A percentile compares a stretch with the other conserved stretches of the same genome.
phyloP scores from a whole-genome alignment of 78 protist genomes.

The Dictyostelium firmibasis region DNA sequence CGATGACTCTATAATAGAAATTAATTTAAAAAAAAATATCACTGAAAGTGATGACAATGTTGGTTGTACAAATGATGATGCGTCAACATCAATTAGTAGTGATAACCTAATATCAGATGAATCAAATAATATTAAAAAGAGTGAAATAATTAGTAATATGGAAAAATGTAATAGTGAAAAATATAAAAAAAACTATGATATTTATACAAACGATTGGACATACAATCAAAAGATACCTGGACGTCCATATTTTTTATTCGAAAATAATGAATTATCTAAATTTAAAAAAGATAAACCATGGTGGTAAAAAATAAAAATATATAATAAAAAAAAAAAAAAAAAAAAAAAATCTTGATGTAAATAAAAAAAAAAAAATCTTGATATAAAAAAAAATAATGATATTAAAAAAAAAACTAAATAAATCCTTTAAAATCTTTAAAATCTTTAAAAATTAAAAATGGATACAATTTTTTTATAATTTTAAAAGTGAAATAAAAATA shows the following conservation, averaged over 20 bases:
- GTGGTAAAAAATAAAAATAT: background rate
- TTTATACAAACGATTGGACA: background rate
- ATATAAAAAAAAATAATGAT: background rate
- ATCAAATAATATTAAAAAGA: background rate
- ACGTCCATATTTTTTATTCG: background rate
- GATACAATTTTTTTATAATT: background rate
- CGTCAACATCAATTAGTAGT: background rate
- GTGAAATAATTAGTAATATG: background rate
- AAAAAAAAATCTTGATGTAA: background rate
- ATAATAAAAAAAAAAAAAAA: background rate
- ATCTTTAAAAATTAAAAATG: background rate
- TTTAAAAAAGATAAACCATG: slow-evolving; percentile 16
- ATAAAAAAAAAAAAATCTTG: background rate
- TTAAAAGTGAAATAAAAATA: background rate
- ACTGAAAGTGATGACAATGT: background rate
- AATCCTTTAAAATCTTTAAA: no score
- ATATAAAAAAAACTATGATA: background rate
- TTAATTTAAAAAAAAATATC: no score
- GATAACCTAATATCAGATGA: background rate
- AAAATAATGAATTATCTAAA: background rate
- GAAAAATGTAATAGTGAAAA: background rate
- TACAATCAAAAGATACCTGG: background rate
- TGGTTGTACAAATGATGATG: background rate
- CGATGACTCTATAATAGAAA: background rate
- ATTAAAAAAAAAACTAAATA: background rate